Base-by-base conservation (phyloP, 2,329 filamentous ascomycete genomes). In the Talaromyces sp. region DNA sequence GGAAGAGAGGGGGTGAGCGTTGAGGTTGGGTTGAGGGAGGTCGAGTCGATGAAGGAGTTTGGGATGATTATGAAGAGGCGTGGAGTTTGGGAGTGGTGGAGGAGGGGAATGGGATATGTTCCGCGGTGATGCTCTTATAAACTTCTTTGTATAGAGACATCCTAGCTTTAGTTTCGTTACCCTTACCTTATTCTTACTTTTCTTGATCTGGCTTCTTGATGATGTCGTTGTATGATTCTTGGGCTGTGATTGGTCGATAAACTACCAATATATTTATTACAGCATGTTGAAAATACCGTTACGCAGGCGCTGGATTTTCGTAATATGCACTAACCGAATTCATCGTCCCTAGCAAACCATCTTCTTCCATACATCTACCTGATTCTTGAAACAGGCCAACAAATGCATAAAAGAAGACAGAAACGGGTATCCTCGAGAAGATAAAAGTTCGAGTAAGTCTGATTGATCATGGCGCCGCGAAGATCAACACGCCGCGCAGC, bases 31-130 rank as follows among this genome's bases (percentile, higher is more conserved):
- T 79, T 85, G 61, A 79, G 84, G 59, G 89, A 92, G 75, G 84
- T 87, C 1, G 83, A 83, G 3, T 85, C 86, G 1, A 86, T 91
- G 5, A 86, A 86, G 68, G 86, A 87, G 13, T 91, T 91, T 75
- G 87, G 84, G 0, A 76, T 76, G 31, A 76, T 80, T 19, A 91
- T 92, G 88, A 81, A 88, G 63, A 72, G 79, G 40, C 80, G 83
- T 58, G 87, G 88, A 0, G 74, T 91, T 5, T 80, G 81, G 69
- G 74, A 71, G 0, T 92, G 90, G 90, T 92, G 89, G 88, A 85
- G 85, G 71, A 83, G 79, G 58, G 88, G 83, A 0, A 91, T 91
- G 89, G 87, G 88, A 25, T 79, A 78, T 74, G 69, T 29, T 22
- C 40, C 34, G 8, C 64, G 54, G 43, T 63, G 58, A 53, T 29